Conservation (phyloP, 2,329 filamentous ascomycete species). For the Alternaria gaisen region DNA sequence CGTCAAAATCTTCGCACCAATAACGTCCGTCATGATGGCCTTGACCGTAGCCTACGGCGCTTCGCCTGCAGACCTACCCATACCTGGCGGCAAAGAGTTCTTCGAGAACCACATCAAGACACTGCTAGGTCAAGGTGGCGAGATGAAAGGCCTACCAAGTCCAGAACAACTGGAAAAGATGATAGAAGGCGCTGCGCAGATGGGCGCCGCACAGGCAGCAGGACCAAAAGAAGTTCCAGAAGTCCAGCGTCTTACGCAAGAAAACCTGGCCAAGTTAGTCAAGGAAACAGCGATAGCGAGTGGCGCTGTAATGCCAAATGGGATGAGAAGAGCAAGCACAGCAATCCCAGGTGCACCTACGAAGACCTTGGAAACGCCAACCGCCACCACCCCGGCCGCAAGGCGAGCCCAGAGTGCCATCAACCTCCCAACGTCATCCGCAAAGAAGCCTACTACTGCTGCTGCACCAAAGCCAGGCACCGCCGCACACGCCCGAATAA, state of each 20-base stretch:
- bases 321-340: constrained; percentile 41
- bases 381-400: constrained; percentile 12
- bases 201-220: constrained; percentile 45
- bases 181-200: constrained; percentile 46
- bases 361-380: constrained; percentile 31
- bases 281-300: constrained; percentile 51
- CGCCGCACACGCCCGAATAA: constrained; percentile 20
- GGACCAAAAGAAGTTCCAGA: constrained; percentile 35
- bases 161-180: constrained; percentile 50
- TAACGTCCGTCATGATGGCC: constrained; percentile 60
- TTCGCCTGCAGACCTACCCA: constrained; percentile 45
- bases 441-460: constrained; percentile 18
- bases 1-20: constrained; percentile 61
- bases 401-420: constrained; percentile 39
- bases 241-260: constrained; percentile 47
- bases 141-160: constrained; percentile 45
- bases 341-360: constrained; percentile 38
- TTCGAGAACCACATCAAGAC: constrained; percentile 49
- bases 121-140: constrained; percentile 40
- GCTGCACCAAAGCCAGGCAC: constrained; percentile 18
- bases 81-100: constrained; percentile 47
- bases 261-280: constrained; percentile 49
- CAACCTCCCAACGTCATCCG: constrained; percentile 27
- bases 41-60: constrained; percentile 56
- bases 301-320: constrained; percentile 45